A percentile compares a stretch with the other conserved stretches of the same genome.
Conservation (phyloP, 2,329 filamentous ascomycete species). For the Falciphora oryzae region DNA sequence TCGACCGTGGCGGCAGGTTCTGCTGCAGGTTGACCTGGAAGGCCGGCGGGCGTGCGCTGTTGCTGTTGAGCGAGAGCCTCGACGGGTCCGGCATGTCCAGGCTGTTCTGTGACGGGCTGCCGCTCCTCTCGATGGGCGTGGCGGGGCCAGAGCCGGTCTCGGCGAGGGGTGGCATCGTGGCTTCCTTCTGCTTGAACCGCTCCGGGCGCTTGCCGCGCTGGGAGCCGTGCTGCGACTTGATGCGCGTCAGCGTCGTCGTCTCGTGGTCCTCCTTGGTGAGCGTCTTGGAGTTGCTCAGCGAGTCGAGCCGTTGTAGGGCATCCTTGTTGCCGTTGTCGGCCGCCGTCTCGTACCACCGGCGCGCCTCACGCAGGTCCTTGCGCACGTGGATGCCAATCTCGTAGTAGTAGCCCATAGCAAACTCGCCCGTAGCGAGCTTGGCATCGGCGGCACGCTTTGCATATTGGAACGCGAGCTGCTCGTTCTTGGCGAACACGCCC, state of each 20-base stretch:
- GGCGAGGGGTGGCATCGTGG: constrained; percentile 41
- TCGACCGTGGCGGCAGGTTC: constrained; percentile 30
- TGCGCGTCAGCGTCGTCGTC: constrained; percentile 79
- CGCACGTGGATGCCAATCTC: constrained; percentile 91
- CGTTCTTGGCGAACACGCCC: constrained; percentile 88
- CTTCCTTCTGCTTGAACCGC: constrained; percentile 42
- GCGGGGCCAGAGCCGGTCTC: constrained; percentile 31
- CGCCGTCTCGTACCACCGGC: constrained; percentile 85
- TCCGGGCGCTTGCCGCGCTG: constrained; percentile 57
- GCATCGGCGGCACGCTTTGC: constrained; percentile 78
- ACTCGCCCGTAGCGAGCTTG: constrained; percentile 85
- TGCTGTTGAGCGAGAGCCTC: constrained; percentile 29
- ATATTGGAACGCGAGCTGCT: constrained; percentile 86
- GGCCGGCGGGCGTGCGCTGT: constrained; percentile 36
- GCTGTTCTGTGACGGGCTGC: neutral
- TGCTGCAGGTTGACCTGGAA: constrained; percentile 46
- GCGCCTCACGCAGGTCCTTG: constrained; percentile 76
- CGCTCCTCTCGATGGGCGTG: constrained; percentile 21
- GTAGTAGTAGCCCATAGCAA: constrained; percentile 94
- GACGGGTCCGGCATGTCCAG: constrained; percentile 42
- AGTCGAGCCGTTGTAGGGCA: constrained; percentile 74
- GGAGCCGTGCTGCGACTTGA: constrained; percentile 75
- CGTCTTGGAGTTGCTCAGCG: constrained; percentile 74
- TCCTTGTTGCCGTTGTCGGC: constrained; percentile 90
- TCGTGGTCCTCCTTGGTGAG: constrained; percentile 90